Evolutionary conservation across 768 basidiomycete species (phyloP).

Genomic region (Tulasnella sp.): DNA sequence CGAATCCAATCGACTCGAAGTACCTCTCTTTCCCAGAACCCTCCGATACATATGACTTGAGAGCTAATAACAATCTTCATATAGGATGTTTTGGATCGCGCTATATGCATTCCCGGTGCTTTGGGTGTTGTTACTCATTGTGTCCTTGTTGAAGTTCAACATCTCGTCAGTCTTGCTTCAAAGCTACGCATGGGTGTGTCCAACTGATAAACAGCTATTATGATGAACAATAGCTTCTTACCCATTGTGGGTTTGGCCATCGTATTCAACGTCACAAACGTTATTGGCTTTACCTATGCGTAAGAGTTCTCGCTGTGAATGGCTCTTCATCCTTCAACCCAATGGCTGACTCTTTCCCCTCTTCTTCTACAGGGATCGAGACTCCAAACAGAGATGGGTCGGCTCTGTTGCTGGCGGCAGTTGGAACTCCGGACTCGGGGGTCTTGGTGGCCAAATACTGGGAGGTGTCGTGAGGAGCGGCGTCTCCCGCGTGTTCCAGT

Average conservation of each 20-base stretch:
- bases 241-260: constrained; percentile 91
- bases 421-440: constrained; percentile 65
- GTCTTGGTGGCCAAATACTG: constrained; percentile 75
- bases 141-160: constrained; percentile 81
- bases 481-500: too few species aligned
- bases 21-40: constrained; percentile 28
- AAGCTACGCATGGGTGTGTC: neutral
- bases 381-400: constrained; percentile 89
- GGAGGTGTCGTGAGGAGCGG: constrained; percentile 73
- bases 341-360: neutral
- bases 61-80: neutral
- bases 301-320: too few species aligned
- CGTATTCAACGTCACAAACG: constrained; percentile 92
- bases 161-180: constrained; percentile 50
- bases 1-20: constrained; percentile 82
- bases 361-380: constrained; percentile 52
- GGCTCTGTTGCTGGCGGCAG: constrained; percentile 54
- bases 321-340: neutral
- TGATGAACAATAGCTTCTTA: constrained; percentile 63
- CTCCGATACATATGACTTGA: neutral
- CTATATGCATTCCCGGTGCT: constrained; percentile 81
- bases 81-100: constrained; percentile 90
- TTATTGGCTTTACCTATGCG: constrained; percentile 95
- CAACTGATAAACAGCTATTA: constrained; percentile 2
- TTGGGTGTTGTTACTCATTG: constrained; percentile 78